phyloP scores from a whole-genome alignment of 768 basidiomycete species.

The Sporobolomyces phaffii region DNA sequence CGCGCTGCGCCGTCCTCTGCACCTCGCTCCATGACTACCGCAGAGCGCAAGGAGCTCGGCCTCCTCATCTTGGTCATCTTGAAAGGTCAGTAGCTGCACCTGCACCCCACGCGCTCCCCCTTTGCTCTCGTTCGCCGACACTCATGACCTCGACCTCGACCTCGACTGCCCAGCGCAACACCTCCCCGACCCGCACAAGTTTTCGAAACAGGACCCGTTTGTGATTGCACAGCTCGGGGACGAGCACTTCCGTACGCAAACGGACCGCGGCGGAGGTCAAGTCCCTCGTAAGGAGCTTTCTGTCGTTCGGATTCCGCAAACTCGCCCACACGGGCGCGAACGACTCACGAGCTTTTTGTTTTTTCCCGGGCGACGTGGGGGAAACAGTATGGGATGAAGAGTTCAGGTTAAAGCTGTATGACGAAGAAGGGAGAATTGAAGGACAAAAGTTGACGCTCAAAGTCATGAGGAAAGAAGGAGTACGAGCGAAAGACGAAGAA shows the following conservation, averaged over 20 bases:
- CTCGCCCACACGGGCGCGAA: too few species aligned
- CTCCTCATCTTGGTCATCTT: neutral
- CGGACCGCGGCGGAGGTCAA: slow-evolving; percentile 5
- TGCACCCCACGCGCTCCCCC: neutral
- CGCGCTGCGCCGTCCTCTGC: neutral
- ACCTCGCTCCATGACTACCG: neutral
- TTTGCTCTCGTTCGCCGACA: neutral
- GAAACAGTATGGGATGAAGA: slow-evolving; percentile 33
- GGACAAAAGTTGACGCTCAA: neutral
- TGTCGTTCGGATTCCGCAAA: neutral
- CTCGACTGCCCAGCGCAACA: neutral
- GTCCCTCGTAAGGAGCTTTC: neutral
- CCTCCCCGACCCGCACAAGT: slow-evolving; percentile 7
- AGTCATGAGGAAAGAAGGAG: slow-evolving; percentile 2
- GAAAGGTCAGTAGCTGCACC: neutral
- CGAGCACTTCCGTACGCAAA: neutral
- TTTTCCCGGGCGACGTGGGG: neutral
- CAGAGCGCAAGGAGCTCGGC: neutral
- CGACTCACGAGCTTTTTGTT: too few species aligned
- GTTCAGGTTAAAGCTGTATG: slow-evolving; percentile 12
- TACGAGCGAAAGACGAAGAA: slow-evolving; percentile 1
- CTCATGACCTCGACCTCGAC: neutral
- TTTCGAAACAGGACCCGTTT: slow-evolving; percentile 19
- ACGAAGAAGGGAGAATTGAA: neutral
- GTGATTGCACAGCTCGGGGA: neutral